Conservation (phyloP, 495 filamentous ascomycete genomes). For the Daldinia caldariorum region DNA sequence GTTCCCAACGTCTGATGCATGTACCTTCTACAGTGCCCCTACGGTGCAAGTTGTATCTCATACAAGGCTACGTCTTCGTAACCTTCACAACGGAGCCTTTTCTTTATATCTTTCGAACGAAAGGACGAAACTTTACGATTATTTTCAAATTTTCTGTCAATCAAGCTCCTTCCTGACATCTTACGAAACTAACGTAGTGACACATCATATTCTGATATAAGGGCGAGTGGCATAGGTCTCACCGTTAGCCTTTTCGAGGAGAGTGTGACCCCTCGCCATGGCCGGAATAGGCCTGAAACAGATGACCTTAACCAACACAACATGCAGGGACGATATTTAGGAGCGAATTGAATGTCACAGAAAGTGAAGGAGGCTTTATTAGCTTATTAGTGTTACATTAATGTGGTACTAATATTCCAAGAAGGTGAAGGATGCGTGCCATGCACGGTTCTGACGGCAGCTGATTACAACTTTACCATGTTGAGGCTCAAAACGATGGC, state of each 20-base stretch:
- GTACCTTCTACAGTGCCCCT: slow-evolving; percentile 29
- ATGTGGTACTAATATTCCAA: slow-evolving; percentile 12
- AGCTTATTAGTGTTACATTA: slow-evolving; percentile 17
- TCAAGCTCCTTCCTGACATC: not conserved
- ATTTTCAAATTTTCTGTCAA: not conserved
- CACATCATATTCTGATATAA: not conserved
- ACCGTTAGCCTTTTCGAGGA: slow-evolving; percentile 8
- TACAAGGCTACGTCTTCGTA: not conserved
- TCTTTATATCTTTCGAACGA: not conserved
- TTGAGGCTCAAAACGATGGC: slow-evolving; percentile 36
- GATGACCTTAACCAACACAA: slow-evolving; percentile 2
- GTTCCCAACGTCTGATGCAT: slow-evolving; percentile 3
- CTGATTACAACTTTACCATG: slow-evolving; percentile 20
- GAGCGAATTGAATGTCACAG: slow-evolving; percentile 13
- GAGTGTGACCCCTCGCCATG: slow-evolving; percentile 7
- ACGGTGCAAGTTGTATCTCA: slow-evolving; percentile 26
- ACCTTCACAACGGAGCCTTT: not conserved
- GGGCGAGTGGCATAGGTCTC: not conserved
- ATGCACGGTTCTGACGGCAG: slow-evolving; percentile 23
- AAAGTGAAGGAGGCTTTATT: not conserved
- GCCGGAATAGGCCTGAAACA: not conserved
- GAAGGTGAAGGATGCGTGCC: slow-evolving; percentile 12
- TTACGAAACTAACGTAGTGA: slow-evolving; percentile 2
- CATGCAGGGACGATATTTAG: not conserved
- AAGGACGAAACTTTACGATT: not conserved